Evolutionary conservation across 768 basidiomycete genomes (phyloP).

Genomic region (Amanita pseudoporphyria): DNA sequence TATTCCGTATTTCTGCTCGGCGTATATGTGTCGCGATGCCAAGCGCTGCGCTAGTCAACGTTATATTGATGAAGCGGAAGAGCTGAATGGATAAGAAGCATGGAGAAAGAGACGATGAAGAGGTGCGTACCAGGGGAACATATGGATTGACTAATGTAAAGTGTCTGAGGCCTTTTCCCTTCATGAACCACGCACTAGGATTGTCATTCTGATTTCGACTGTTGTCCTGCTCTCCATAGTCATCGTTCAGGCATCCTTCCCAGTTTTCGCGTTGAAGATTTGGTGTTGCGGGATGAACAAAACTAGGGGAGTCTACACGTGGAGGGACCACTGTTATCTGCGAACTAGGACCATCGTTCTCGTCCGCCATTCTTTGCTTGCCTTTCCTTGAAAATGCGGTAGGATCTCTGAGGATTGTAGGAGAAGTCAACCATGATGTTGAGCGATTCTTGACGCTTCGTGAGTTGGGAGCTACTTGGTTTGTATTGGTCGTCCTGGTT

Average conservation of each 20-base stretch:
- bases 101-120: not conserved
- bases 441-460: not conserved
- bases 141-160: slow-evolving; percentile 71
- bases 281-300: slow-evolving; percentile 33
- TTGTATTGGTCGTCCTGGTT: not conserved
- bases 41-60: slow-evolving; percentile 71
- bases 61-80: slow-evolving; percentile 77
- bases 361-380: slow-evolving; percentile 21
- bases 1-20: slow-evolving; percentile 37
- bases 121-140: slow-evolving; percentile 57
- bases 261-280: slow-evolving; percentile 24
- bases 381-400: slow-evolving; percentile 25
- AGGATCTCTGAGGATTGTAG: slow-evolving; percentile 26
- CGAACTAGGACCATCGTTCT: slow-evolving; percentile 9
- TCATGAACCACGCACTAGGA: slow-evolving; percentile 20
- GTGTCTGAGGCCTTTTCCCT: slow-evolving; percentile 41
- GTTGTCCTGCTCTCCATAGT: slow-evolving; percentile 18
- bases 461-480: not conserved
- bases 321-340: slow-evolving; percentile 38
- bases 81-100: slow-evolving; percentile 36
- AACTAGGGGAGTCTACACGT: slow-evolving; percentile 64
- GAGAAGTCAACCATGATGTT: slow-evolving; percentile 36
- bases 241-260: slow-evolving; percentile 19
- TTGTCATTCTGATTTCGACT: slow-evolving; percentile 16
- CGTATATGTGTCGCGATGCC: slow-evolving; percentile 75